Conservation (phyloP, 495 filamentous ascomycete genomes). For the Daldinia grandis region DNA sequence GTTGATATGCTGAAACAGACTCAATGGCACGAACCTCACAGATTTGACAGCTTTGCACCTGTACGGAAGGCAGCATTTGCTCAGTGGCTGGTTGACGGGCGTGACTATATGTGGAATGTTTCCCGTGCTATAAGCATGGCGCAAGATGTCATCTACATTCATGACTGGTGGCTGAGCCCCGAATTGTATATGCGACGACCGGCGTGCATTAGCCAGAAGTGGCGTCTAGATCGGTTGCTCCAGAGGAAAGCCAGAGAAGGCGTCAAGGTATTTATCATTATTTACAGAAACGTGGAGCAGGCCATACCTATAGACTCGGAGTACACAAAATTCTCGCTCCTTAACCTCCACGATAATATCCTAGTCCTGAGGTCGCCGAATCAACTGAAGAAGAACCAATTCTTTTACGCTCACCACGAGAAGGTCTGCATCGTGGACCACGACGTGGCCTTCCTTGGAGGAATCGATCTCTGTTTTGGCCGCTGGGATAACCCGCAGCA, state of each 20-base stretch:
- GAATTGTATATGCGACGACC: conserved; percentile 96
- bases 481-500: conserved; percentile 98
- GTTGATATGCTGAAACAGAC: conserved; percentile 81
- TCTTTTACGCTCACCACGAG: conserved; percentile 99
- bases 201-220: conserved; percentile 97
- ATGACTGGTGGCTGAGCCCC: conserved; percentile 98
- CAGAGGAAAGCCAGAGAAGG: conserved; percentile 93
- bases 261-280: conserved; percentile 97
- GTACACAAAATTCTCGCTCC: conserved; percentile 96
- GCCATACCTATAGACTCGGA: conserved; percentile 99
- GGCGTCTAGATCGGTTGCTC: conserved; percentile 94
- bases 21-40: conserved; percentile 80
- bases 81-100: conserved; percentile 95
- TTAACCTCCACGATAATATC: conserved; percentile 95
- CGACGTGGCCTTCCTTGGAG: conserved; percentile 93
- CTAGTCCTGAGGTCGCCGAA: conserved; percentile 96
- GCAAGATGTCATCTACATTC: conserved; percentile 98
- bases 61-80: conserved; percentile 87
- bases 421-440: conserved; percentile 97
- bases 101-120: conserved; percentile 99
- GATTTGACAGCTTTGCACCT: conserved; percentile 94
- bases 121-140: conserved; percentile 97
- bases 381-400: conserved; percentile 98
- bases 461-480: conserved; percentile 97
- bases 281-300: conserved; percentile 98